phyloP scores from a whole-genome alignment of 2,329 filamentous ascomycete genomes.

The Alternaria hordeiaustralica region DNA sequence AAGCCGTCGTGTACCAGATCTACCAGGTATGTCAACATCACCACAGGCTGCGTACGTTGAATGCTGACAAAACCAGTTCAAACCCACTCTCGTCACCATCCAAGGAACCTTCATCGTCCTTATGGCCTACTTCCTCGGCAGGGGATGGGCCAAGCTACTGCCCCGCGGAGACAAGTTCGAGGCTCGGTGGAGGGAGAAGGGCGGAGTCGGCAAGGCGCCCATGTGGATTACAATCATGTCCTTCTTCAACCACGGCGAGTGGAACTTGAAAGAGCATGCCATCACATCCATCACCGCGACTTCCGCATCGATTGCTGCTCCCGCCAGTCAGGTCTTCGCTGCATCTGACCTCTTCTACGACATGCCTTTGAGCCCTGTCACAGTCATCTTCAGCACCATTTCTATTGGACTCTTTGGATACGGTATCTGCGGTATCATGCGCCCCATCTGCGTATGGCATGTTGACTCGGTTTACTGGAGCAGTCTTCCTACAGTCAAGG shows the following conservation, averaged over 20 bases:
- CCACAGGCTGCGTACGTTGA: neutral
- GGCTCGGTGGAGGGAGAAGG: constrained; percentile 17
- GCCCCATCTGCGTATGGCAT: constrained; percentile 23
- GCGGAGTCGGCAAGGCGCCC: constrained; percentile 14
- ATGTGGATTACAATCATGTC: constrained; percentile 18
- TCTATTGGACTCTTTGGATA: constrained; percentile 24
- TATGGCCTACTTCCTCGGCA: constrained; percentile 20
- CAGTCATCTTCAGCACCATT: constrained; percentile 22
- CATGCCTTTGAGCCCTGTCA: constrained; percentile 15
- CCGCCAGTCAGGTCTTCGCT: constrained; percentile 21
- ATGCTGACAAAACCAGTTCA: constrained; percentile 16
- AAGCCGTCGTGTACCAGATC: constrained; percentile 23
- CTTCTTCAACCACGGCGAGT: constrained; percentile 20
- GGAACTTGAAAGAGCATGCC: constrained; percentile 21
- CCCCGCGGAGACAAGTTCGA: constrained; percentile 23
- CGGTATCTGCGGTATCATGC: constrained; percentile 21
- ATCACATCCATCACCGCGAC: constrained; percentile 22
- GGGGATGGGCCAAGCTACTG: constrained; percentile 16
- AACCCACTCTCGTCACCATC: constrained; percentile 19
- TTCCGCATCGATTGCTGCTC: constrained; percentile 22
- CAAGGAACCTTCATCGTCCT: constrained; percentile 26
- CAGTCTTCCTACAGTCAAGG: constrained; percentile 23
- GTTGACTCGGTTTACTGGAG: constrained; percentile 26
- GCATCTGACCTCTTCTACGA: constrained; percentile 21
- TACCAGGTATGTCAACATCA: constrained; percentile 8